These are phyloP conservation scores for Mycena haematopus DNA, from an alignment of 768 basidiomycete genomes.

Conservation along the genomic window DNA sequence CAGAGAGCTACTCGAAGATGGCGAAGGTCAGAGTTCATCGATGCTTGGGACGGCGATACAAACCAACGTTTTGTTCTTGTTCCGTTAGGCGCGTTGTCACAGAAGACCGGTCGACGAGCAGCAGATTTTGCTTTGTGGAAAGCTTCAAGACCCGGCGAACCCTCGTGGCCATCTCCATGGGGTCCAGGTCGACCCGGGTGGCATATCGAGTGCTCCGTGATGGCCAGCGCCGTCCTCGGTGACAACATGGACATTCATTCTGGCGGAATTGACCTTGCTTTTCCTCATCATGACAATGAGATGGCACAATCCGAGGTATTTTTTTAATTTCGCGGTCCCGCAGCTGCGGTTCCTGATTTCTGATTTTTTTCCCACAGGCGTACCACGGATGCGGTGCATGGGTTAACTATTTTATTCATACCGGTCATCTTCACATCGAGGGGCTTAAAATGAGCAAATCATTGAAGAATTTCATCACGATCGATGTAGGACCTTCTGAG, in stretches of 20 bases:
- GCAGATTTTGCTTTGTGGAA: slow-evolving; percentile 99
- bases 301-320: slow-evolving; percentile 93
- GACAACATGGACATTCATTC: slow-evolving; percentile 97
- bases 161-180: slow-evolving; percentile 97
- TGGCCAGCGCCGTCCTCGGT: slow-evolving; percentile 92
- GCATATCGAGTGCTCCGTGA: slow-evolving; percentile 99
- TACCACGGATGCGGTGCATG: slow-evolving; percentile 91
- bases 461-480: slow-evolving; percentile 98
- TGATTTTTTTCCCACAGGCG: slow-evolving; percentile 58
- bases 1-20: slow-evolving; percentile 85
- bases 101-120: slow-evolving; percentile 71
- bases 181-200: slow-evolving; percentile 95
- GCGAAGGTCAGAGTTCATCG: slow-evolving; percentile 70
- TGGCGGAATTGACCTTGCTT: slow-evolving; percentile 96
- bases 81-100: slow-evolving; percentile 60
- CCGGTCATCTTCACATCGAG: slow-evolving; percentile 97
- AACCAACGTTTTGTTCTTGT: slow-evolving; percentile 32
- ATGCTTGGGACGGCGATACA: not conserved
- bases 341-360: slow-evolving; percentile 24
- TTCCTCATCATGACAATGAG: slow-evolving; percentile 99
- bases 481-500: slow-evolving; percentile 64
- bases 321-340: slow-evolving; percentile 25
- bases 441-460: slow-evolving; percentile 99
- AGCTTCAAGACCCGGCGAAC: slow-evolving; percentile 94
- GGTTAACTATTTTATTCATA: slow-evolving; percentile 99